phyloP scores from a whole-genome alignment of 2,329 filamentous ascomycete species.

The Aspergillus thermomutatus region DNA sequence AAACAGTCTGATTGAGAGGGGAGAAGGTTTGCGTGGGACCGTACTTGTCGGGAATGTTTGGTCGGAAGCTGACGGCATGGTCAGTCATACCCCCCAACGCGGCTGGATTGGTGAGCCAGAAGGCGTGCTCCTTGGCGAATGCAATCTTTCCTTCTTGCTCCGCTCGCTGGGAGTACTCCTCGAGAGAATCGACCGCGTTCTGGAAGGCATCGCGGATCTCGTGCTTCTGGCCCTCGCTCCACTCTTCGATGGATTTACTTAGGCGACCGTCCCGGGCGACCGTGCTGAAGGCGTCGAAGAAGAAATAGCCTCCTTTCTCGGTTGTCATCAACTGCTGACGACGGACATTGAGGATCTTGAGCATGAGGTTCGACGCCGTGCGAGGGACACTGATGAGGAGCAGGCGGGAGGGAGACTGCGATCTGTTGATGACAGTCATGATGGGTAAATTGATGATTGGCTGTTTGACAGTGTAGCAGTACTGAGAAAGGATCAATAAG shows the following conservation, averaged over 20 bases:
- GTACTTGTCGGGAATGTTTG: conserved; percentile 14
- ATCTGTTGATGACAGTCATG: neutral
- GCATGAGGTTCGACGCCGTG: conserved; percentile 32
- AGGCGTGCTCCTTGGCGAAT: conserved; percentile 38
- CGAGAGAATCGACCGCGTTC: conserved; percentile 23
- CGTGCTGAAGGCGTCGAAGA: conserved; percentile 15
- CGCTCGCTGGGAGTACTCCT: conserved; percentile 21
- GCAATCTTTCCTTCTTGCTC: conserved; percentile 23
- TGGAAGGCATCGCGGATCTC: conserved; percentile 24
- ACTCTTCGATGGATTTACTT: conserved; percentile 20
- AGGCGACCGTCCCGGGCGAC: conserved; percentile 10
- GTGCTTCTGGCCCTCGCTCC: conserved; percentile 25
- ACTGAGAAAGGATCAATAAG: conserved; percentile 2
- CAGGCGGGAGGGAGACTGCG: conserved; percentile 10
- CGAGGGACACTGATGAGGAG: conserved; percentile 27
- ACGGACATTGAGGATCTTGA: conserved; percentile 28
- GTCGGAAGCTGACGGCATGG: conserved; percentile 11
- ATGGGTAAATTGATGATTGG: neutral
- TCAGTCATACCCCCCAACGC: conserved; percentile 8
- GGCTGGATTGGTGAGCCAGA: conserved; percentile 24
- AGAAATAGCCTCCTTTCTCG: conserved; percentile 28
- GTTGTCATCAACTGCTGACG: conserved; percentile 21
- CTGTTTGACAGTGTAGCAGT: neutral
- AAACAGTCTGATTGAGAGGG: conserved; percentile 29
- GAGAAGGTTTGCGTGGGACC: conserved; percentile 20